Conservation (phyloP, 441 rosid genomes). For the Gossypium davidsonii region DNA sequence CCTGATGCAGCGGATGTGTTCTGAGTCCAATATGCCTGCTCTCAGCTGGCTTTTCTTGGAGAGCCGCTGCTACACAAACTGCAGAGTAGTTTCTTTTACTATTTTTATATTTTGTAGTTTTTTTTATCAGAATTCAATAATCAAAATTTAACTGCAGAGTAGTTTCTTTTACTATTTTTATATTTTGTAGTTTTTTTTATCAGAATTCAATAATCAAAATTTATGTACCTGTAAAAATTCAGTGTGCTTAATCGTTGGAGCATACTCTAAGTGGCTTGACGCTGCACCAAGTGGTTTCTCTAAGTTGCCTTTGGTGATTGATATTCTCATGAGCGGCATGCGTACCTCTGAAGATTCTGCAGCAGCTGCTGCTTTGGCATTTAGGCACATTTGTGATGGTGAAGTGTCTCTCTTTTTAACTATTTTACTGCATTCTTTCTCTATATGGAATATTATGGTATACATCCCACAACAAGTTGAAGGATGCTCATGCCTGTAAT, state of each 20-base stretch:
- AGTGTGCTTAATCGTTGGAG: constrained; percentile 97
- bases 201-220: constrained; percentile 16
- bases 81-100: constrained; percentile 13
- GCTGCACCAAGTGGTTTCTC: constrained; percentile 67
- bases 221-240: constrained; percentile 26
- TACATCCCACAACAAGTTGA: background rate
- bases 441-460: constrained; percentile 5
- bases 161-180: constrained; percentile 10
- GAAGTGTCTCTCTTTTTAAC: constrained; percentile 12
- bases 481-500: background rate
- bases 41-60: background rate
- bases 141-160: constrained; percentile 15
- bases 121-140: constrained; percentile 15
- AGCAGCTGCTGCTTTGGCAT: constrained; percentile 96
- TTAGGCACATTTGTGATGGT: constrained; percentile 94
- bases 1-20: background rate
- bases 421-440: constrained; percentile 6
- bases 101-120: constrained; percentile 10
- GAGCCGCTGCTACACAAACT: constrained; percentile 8
- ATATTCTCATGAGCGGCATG: constrained; percentile 86
- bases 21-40: constrained; percentile 5
- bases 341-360: constrained; percentile 94
- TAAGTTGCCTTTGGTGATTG: constrained; percentile 66
- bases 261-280: constrained; percentile 95
- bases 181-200: constrained; percentile 11